phyloP scores from a whole-genome alignment of 164 flowering plant species.

The Saururus chinensis region DNA sequence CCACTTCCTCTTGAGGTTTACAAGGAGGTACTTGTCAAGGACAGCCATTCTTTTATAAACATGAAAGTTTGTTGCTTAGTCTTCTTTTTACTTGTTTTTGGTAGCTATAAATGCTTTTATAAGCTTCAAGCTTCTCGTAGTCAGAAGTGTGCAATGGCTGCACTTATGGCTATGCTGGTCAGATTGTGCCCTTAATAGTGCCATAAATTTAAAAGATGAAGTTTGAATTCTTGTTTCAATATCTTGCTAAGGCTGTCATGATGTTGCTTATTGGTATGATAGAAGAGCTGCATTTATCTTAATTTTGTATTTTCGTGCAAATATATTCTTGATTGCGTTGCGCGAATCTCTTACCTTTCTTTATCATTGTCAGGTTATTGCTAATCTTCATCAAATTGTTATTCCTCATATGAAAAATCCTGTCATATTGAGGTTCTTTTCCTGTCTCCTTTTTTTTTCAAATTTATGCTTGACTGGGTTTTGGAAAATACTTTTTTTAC shows the following conservation, averaged over 20 bases:
- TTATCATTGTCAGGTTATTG: slow-evolving; percentile 54
- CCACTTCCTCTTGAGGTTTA: slow-evolving; percentile 82
- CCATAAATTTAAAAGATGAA: too few relatives aligned
- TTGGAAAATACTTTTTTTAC: too few relatives aligned
- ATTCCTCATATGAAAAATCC: slow-evolving; percentile 82
- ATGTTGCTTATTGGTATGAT: neutral
- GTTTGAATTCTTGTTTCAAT: neutral
- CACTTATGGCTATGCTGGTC: too few relatives aligned
- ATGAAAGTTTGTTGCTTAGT: neutral
- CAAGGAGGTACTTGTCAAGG: slow-evolving; percentile 59
- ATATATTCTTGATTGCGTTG: neutral
- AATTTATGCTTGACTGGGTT: neutral
- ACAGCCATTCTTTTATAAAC: neutral
- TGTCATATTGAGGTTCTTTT: slow-evolving; percentile 51
- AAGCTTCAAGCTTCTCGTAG: too few relatives aligned
- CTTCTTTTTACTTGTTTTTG: too few relatives aligned
- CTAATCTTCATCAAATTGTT: slow-evolving; percentile 58
- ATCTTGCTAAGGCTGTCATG: too few relatives aligned
- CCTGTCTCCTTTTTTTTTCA: neutral
- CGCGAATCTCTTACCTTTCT: neutral
- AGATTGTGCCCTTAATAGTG: too few relatives aligned
- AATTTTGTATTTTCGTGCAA: neutral
- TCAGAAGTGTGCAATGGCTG: too few relatives aligned
- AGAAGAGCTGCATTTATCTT: neutral
- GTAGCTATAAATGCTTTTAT: too few relatives aligned